A percentile compares a stretch with the other conserved stretches of the same genome.
phyloP scores from a whole-genome alignment of 2,329 filamentous ascomycete genomes.

The Aspergillus pseudotamarii region DNA sequence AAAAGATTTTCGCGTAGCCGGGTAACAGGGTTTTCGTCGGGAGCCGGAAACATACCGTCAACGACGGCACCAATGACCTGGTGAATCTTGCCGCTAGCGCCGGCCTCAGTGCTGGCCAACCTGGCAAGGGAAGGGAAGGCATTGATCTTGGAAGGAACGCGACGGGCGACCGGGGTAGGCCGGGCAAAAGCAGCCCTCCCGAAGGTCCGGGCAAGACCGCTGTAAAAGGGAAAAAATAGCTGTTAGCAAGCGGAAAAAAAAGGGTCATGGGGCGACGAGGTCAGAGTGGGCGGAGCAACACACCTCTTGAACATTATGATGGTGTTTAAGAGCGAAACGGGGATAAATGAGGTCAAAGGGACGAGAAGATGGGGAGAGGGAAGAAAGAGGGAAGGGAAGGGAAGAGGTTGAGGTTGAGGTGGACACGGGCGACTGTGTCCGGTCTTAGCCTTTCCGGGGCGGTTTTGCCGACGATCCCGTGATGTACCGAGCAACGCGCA shows the following conservation, averaged over 20 bases:
- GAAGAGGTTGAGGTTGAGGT: conserved; percentile 32
- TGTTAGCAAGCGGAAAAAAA: conserved; percentile 15
- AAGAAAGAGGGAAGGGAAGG: conserved; percentile 34
- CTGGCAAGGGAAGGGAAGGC: conserved; percentile 63
- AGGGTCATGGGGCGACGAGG: conserved; percentile 17
- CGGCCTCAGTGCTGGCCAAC: conserved; percentile 62
- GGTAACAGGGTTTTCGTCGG: conserved; percentile 13
- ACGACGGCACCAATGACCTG: conserved; percentile 99
- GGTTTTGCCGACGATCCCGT: conserved; percentile 48
- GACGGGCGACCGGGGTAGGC: conserved; percentile 57
- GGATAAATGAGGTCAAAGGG: conserved; percentile 38
- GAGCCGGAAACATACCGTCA: conserved; percentile 70
- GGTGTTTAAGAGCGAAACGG: conserved; percentile 50
- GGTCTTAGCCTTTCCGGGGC: conserved; percentile 45
- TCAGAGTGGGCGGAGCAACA: conserved; percentile 31
- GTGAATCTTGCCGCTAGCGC: conserved; percentile 65
- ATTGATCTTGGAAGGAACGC: conserved; percentile 60
- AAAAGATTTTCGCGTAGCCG: conserved; percentile 47
- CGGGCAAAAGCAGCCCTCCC: conserved; percentile 62
- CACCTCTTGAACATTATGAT: conserved; percentile 66
- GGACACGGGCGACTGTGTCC: conserved; percentile 34
- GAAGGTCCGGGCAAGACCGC: conserved; percentile 68
- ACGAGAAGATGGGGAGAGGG: conserved; percentile 37
- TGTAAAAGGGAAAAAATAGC: conserved; percentile 35
- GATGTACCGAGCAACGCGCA: conserved; percentile 39